These are phyloP conservation scores for Hymenoscyphus occultus DNA, from an alignment of 2,329 filamentous ascomycete species.

Conservation along the genomic window DNA sequence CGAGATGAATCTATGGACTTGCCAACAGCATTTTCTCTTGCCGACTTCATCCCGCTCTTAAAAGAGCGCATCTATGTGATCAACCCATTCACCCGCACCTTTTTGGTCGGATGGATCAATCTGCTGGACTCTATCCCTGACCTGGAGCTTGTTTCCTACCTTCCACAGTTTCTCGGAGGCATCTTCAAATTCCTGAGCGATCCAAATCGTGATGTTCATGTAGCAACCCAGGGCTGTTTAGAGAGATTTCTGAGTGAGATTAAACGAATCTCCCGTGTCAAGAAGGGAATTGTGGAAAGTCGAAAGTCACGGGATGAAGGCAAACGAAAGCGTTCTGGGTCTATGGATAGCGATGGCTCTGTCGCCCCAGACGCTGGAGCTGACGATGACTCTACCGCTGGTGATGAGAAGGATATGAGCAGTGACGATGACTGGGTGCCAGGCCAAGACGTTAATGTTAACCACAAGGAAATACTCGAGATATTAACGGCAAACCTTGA, in stretches of 20 bases:
- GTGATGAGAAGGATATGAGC: conserved; percentile 57
- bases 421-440: conserved; percentile 94
- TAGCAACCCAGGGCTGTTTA: conserved; percentile 81
- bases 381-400: conserved; percentile 55
- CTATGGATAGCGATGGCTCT: conserved; percentile 60
- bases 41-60: conserved; percentile 85
- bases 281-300: conserved; percentile 87
- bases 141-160: conserved; percentile 85
- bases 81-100: conserved; percentile 91
- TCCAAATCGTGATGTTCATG: conserved; percentile 89
- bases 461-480: conserved; percentile 86
- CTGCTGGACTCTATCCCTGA: conserved; percentile 95
- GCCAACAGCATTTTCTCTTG: conserved; percentile 87
- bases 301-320: conserved; percentile 61
- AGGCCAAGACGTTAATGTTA: conserved; percentile 92
- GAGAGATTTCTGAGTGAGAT: conserved; percentile 93
- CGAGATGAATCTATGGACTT: conserved; percentile 48
- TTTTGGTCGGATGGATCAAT: conserved; percentile 94
- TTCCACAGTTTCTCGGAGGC: conserved; percentile 88
- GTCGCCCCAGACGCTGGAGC: conserved; percentile 55
- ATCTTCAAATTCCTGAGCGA: conserved; percentile 91
- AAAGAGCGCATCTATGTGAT: conserved; percentile 93
- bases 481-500: conserved; percentile 89
- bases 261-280: conserved; percentile 87
- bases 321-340: conserved; percentile 67